Conservation (phyloP, 2,329 filamentous ascomycete species). For the Penicillium sp. region DNA sequence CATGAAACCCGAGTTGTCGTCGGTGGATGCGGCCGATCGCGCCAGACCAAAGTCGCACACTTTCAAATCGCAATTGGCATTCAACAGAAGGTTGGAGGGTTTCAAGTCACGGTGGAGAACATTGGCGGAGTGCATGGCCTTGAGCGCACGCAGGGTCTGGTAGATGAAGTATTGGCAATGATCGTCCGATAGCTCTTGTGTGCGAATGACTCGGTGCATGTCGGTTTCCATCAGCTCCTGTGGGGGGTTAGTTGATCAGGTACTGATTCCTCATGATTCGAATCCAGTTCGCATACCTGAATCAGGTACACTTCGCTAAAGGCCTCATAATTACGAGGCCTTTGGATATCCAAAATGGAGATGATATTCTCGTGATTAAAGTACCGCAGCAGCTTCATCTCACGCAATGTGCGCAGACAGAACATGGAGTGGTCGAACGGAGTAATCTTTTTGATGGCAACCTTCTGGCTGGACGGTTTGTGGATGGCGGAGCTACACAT, state of each 20-base stretch:
- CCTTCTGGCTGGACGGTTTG: slow-evolving; percentile 97
- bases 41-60: slow-evolving; percentile 98
- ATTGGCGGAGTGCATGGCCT: slow-evolving; percentile 99
- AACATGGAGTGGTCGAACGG: slow-evolving; percentile 99
- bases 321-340: slow-evolving; percentile 90
- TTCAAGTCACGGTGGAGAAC: slow-evolving; percentile 97
- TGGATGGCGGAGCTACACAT: slow-evolving; percentile 81
- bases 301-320: slow-evolving; percentile 99
- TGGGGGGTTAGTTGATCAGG: neutral
- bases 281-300: slow-evolving; percentile 63
- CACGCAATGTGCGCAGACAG: slow-evolving; percentile 90
- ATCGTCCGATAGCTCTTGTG: slow-evolving; percentile 96
- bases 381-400: slow-evolving; percentile 98
- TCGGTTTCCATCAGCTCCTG: slow-evolving; percentile 99
- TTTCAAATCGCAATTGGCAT: slow-evolving; percentile 98
- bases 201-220: slow-evolving; percentile 98
- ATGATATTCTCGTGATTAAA: slow-evolving; percentile 99
- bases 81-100: slow-evolving; percentile 93
- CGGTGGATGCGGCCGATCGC: slow-evolving; percentile 90
- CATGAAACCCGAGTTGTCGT: slow-evolving; percentile 99
- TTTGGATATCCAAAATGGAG: slow-evolving; percentile 98
- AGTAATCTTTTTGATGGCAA: slow-evolving; percentile 99
- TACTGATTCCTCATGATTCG: neutral
- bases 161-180: slow-evolving; percentile 99
- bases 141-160: slow-evolving; percentile 93